Conservation (phyloP, 176 grass and related monocot genomes). For the Poa annua region DNA sequence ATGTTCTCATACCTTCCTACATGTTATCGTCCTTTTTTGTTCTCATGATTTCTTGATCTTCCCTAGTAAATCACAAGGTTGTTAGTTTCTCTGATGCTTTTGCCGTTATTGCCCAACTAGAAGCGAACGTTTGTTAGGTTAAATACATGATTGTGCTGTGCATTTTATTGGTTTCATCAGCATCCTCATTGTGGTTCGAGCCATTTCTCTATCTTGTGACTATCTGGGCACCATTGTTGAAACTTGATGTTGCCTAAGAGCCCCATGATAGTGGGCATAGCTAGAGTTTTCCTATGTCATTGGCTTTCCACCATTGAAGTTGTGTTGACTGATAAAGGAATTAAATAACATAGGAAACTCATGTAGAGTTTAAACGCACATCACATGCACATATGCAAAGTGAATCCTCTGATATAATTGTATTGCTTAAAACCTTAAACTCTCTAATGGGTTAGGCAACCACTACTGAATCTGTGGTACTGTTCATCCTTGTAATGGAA, state of each 20-base stretch:
- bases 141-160: constrained; percentile 16
- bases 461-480: constrained; percentile 21
- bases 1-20: constrained; percentile 8
- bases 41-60: constrained; percentile 9
- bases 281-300: constrained; percentile 18
- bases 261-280: constrained; percentile 10
- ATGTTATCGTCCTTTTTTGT: constrained; percentile 18
- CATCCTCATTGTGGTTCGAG: neutral
- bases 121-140: neutral
- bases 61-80: neutral
- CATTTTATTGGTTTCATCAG: constrained; percentile 39
- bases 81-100: constrained; percentile 11
- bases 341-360: constrained; percentile 9
- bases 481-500: constrained; percentile 22
- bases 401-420: neutral
- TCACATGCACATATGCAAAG: neutral
- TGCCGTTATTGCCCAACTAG: constrained; percentile 20
- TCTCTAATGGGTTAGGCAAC: neutral
- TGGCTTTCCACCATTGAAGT: constrained; percentile 9
- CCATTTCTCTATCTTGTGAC: constrained; percentile 12
- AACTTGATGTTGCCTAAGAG: constrained; percentile 17
- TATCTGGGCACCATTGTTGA: constrained; percentile 3
- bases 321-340: constrained; percentile 26
- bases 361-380: neutral
- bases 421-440: neutral